Evolutionary conservation across 2,329 filamentous ascomycete species (phyloP).

Genomic region (Rhexocercosporidium sp.): DNA sequence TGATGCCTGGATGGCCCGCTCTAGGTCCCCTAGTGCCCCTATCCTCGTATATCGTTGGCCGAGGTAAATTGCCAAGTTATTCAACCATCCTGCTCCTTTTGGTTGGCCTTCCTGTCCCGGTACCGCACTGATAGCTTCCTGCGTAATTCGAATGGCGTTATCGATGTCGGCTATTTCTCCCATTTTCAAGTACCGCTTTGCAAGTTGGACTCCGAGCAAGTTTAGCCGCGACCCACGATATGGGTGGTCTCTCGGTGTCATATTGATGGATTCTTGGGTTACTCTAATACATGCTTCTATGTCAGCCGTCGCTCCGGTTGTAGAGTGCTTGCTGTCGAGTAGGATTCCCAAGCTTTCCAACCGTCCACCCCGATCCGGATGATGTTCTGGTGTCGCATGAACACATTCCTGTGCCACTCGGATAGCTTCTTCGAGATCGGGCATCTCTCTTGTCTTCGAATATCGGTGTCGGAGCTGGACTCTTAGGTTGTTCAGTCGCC

Average conservation of each 20-base stretch:
- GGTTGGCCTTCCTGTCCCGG: neutral
- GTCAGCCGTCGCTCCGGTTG: neutral
- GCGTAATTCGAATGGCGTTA: neutral
- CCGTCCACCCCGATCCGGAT: conserved; percentile 3
- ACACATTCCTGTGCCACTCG: conserved; percentile 19
- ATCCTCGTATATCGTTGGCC: neutral
- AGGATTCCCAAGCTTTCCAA: neutral
- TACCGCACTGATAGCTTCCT: neutral
- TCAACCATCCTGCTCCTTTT: neutral
- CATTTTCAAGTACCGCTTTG: neutral
- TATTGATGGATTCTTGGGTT: neutral
- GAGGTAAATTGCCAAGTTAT: neutral
- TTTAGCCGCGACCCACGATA: neutral
- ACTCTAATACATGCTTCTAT: neutral
- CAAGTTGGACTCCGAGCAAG: neutral
- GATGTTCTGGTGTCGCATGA: conserved; percentile 11
- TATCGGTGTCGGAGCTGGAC: neutral
- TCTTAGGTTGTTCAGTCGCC: neutral
- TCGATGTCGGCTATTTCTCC: neutral
- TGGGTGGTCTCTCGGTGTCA: neutral
- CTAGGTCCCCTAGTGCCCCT: neutral
- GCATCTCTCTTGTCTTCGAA: neutral
- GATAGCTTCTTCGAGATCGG: conserved; percentile 29
- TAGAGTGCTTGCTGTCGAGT: neutral
- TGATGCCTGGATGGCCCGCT: neutral